Percentiles rank a stretch among this genome's conserved stretches.
phyloP scores from a whole-genome alignment of 768 basidiomycete species.

The Hortiboletus flavorubellus region DNA sequence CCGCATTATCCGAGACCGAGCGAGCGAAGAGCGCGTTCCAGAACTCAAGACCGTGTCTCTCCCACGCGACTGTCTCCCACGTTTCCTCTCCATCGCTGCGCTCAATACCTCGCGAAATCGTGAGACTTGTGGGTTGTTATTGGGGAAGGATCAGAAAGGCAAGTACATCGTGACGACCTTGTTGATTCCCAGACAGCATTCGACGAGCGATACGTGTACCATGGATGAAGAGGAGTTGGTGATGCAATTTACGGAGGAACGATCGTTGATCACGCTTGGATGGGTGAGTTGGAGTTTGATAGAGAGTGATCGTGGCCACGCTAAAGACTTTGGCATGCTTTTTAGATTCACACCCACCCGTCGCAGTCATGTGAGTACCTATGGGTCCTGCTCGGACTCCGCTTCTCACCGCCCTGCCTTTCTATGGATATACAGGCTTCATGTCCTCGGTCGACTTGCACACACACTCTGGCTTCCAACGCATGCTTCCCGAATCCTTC shows the following conservation, averaged over 20 bases:
- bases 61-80: slow-evolving; percentile 68
- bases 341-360: slow-evolving; percentile 88
- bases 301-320: neutral
- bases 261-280: slow-evolving; percentile 80
- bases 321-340: neutral
- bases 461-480: slow-evolving; percentile 85
- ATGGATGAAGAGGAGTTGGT: slow-evolving; percentile 91
- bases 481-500: slow-evolving; percentile 88
- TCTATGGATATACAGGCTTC: slow-evolving; percentile 53
- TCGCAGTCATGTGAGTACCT: slow-evolving; percentile 71
- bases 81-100: slow-evolving; percentile 74
- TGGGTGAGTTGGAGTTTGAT: slow-evolving; percentile 57
- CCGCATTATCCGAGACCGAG: slow-evolving; percentile 31
- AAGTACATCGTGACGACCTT: slow-evolving; percentile 75
- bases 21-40: slow-evolving; percentile 31
- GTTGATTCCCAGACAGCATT: slow-evolving; percentile 84
- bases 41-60: slow-evolving; percentile 64
- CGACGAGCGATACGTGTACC: slow-evolving; percentile 87
- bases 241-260: slow-evolving; percentile 77
- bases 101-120: slow-evolving; percentile 74
- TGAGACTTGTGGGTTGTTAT: slow-evolving; percentile 84
- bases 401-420: neutral
- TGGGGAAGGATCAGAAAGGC: slow-evolving; percentile 62
- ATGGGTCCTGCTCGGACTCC: neutral
- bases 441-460: slow-evolving; percentile 95